Conservation (phyloP, 495 filamentous ascomycete genomes). For the Hypoxylon lenormandii region DNA sequence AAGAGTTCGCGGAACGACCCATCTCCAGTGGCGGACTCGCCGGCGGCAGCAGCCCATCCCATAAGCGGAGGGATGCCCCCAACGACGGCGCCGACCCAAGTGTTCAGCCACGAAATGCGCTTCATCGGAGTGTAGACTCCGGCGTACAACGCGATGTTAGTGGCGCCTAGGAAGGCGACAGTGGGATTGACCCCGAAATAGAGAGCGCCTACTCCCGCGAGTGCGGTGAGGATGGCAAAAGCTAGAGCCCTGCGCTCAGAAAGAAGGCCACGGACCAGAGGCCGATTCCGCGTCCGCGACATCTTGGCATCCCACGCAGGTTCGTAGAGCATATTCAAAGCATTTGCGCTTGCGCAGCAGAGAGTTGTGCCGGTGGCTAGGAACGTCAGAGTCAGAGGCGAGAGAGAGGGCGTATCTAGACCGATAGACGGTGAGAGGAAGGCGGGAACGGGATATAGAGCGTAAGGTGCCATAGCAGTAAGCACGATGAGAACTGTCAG, state of each 20-base stretch:
- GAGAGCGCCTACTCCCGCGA: constrained; percentile 73
- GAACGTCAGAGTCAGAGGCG: constrained; percentile 89
- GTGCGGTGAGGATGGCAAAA: constrained; percentile 79
- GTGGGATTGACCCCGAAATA: constrained; percentile 95
- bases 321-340: constrained; percentile 97
- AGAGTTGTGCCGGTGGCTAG: constrained; percentile 90
- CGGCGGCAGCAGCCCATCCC: constrained; percentile 96
- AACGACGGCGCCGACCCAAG: constrained; percentile 92
- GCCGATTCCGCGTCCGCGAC: constrained; percentile 88
- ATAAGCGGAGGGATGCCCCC: constrained; percentile 95
- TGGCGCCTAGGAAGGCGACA: constrained; percentile 81
- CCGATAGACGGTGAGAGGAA: constrained; percentile 77
- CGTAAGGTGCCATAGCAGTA: constrained; percentile 90
- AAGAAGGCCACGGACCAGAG: constrained; percentile 85
- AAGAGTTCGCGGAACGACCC: constrained; percentile 84
- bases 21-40: constrained; percentile 80
- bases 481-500: constrained; percentile 91
- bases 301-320: constrained; percentile 90
- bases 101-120: constrained; percentile 86
- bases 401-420: constrained; percentile 79
- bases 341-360: constrained; percentile 86
- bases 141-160: constrained; percentile 90
- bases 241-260: constrained; percentile 77
- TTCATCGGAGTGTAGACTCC: constrained; percentile 94
- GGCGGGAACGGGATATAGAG: constrained; percentile 86